phyloP scores from a whole-genome alignment of 176 grass and related monocot genomes.

The Ampelocalamus luodianensis region DNA sequence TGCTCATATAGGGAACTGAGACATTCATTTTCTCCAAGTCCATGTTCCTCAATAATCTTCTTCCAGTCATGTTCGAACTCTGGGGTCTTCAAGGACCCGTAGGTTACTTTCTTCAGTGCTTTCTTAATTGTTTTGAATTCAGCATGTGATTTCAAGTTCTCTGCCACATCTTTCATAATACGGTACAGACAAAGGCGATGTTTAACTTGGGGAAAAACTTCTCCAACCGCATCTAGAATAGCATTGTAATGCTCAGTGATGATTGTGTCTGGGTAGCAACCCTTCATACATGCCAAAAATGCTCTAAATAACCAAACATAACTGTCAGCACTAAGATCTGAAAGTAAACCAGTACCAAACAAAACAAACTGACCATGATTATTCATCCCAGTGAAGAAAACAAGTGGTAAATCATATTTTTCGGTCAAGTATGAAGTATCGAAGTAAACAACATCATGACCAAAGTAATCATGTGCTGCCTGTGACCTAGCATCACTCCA shows the following conservation, averaged over 20 bases:
- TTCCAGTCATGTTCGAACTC: slow-evolving; percentile 88
- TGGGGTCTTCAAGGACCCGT: slow-evolving; percentile 63
- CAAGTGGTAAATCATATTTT: slow-evolving; percentile 81
- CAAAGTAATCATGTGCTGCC: slow-evolving; percentile 77
- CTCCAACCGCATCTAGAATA: slow-evolving; percentile 69
- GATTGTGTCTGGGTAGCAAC: slow-evolving; percentile 54
- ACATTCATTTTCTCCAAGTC: slow-evolving; percentile 84
- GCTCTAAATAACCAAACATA: slow-evolving; percentile 93
- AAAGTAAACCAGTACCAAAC: slow-evolving; percentile 80
- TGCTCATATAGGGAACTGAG: slow-evolving; percentile 78
- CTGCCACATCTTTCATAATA: slow-evolving; percentile 79
- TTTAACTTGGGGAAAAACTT: slow-evolving; percentile 65
- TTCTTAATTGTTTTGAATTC: slow-evolving; percentile 88
- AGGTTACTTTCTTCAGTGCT: slow-evolving; percentile 66
- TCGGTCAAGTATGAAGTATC: slow-evolving; percentile 80
- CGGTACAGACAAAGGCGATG: slow-evolving; percentile 80
- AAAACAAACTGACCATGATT: slow-evolving; percentile 90
- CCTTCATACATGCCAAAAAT: slow-evolving; percentile 75
- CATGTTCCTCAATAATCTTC: slow-evolving; percentile 66
- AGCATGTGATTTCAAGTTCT: slow-evolving; percentile 74
- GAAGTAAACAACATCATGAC: slow-evolving; percentile 79
- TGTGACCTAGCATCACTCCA: slow-evolving; percentile 91
- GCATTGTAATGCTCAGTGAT: slow-evolving; percentile 85
- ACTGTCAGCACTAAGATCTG: slow-evolving; percentile 73
- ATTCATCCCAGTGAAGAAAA: slow-evolving; percentile 84